Base-by-base conservation (phyloP, 2,329 filamentous ascomycete genomes). In the Grosmannia penicillata region DNA sequence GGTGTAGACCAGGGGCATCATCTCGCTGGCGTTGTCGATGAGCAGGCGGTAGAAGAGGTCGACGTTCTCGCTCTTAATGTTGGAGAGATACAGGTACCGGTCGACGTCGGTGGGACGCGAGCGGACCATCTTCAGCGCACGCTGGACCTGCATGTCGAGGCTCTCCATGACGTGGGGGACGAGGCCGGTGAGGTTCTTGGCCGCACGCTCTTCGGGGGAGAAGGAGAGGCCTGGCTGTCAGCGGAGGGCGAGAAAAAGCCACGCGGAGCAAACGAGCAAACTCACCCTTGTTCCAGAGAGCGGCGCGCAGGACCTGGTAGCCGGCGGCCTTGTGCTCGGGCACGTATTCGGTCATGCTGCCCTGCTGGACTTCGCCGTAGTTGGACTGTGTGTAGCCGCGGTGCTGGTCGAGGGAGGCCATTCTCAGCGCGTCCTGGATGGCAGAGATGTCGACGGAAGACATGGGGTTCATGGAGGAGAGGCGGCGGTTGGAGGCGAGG, bases 1-100 rank as follows among this genome's bases (percentile, higher is more conserved):
- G 15, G 83, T 91, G 65, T 91, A 91, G 51, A 91, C 83, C 47
- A 89, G 65, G 35, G 83, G 83, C 62, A 85, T 87, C 48, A 89
- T 64, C 51, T 86, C 80, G 62, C 79, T 68, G 43, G 78, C 63
- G 60, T 89, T 47, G 59, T 84, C 74, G 47, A 85, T 81, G 46
- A 89, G 66, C 45, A 89, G 69, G 47, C 83, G 74, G 66, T 85
- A 89, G 67, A 89, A 91, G 42, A 91, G 72, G 56, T 89, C 78
- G 45, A 75, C 70, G 56, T 87, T 89, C 51, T 78, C 73, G 55
- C 70, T 70, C 61, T 85, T 82, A 57, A 89, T 62, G 47, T 72
- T 68, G 32, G 79, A 82, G 56, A 91, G 68, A 61, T 89, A 91
- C 40, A 86, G 71, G 60, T 86, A 89, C 64, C 82, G 84, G 69